Evolutionary conservation across 2,329 filamentous ascomycete genomes (phyloP), one percentile per base, ranked within the genome.

Genomic region (Arthroderma sp.): DNA sequence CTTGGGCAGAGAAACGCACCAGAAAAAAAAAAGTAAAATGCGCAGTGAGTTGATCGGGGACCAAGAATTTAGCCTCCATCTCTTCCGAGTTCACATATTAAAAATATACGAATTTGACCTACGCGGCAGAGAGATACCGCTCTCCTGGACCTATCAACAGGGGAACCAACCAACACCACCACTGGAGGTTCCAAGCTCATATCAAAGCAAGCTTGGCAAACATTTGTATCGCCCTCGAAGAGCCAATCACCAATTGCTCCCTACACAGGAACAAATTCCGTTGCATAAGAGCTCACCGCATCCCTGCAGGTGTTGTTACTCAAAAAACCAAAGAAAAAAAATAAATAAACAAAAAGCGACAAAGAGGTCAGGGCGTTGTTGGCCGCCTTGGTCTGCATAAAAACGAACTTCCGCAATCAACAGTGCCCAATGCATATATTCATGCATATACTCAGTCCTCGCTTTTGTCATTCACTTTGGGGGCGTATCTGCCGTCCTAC

Each of bases 301-400:
- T 38, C 52, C 52, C 52, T 54, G 52, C 52, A 38, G 38, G 39
- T 15, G 52, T 2, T 41, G 44, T 33, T 31, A 33, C 28, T 51
- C 44, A 25, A 8, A 49, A 51, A 31, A 17, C 44, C 4, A 51
- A 17, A 31, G n/a, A n/a, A n/a, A n/a, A n/a, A n/a, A n/a, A n/a
- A n/a, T n/a, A n/a, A n/a, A n/a, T n/a, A n/a, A n/a, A n/a, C n/a
- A n/a, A n/a, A 33, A 51, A 19, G 9, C 23, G 44, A 51, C 44
- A 51, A 51, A 51, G 44, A 51, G 44, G 44, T 51, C 44, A 51
- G 44, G 44, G 44, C 44, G 44, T 51, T 51, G n/a, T 33, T 51
- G 44, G n/a, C 25, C 15, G 41, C 21, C 41, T 44, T 44, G 41
- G 44, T 51, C 23, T 51, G 28, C 44, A 31, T 19, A 43, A 19